A percentile compares a stretch with the other conserved stretches of the same genome.
Conservation (phyloP, 2,329 filamentous ascomycete species). For the Stachybotrys echinatus region DNA sequence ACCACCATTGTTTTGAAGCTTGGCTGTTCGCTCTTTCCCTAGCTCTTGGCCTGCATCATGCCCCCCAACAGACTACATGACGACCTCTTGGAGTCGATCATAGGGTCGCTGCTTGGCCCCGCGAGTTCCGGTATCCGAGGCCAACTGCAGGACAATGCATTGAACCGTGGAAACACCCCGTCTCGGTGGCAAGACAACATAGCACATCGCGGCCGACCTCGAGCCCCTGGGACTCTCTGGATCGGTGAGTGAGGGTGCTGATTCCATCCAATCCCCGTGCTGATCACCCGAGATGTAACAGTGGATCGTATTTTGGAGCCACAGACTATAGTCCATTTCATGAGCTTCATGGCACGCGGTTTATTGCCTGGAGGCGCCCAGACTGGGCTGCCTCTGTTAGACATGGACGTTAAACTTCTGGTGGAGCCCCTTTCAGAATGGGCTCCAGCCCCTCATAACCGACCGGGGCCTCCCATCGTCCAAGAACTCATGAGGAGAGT, state of each 20-base stretch:
- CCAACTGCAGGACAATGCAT: not conserved
- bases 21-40: too few species aligned
- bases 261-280: not conserved
- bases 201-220: not conserved
- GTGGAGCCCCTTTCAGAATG: slow-evolving; percentile 11
- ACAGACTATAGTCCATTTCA: slow-evolving; percentile 13
- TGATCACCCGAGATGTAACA: not conserved
- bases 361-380: slow-evolving; percentile 5
- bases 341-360: slow-evolving; percentile 10
- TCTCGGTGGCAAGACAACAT: not conserved
- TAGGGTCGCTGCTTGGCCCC: not conserved
- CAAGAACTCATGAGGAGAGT: slow-evolving; percentile 9
- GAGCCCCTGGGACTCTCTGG: not conserved
- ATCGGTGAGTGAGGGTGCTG: not conserved
- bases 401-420: slow-evolving; percentile 3
- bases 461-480: slow-evolving; percentile 1
- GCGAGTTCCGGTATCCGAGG: not conserved
- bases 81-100: not conserved
- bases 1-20: too few species aligned
- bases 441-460: slow-evolving; percentile 15
- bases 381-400: slow-evolving; percentile 6
- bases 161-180: slow-evolving; percentile 1
- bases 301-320: slow-evolving; percentile 16
- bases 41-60: not conserved
- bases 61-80: not conserved